Evolutionary conservation across 805 yeast genomes (phyloP).

Genomic region (Cyberlindnera meyerae): DNA sequence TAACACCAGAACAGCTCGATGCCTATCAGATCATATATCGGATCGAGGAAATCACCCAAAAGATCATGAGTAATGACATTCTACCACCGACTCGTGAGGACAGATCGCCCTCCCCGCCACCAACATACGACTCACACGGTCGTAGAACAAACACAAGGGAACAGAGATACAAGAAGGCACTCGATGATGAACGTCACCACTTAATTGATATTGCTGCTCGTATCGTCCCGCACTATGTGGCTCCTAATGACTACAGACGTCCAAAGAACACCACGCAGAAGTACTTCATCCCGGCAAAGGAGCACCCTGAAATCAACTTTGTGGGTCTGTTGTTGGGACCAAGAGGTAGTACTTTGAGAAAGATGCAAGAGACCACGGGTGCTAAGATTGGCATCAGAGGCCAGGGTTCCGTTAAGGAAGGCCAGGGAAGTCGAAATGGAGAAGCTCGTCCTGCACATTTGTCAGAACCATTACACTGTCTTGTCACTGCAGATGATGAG

Average conservation of each 20-base stretch:
- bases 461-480: constrained; percentile 84
- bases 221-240: constrained; percentile 66
- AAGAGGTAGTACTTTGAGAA: constrained; percentile 83
- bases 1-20: constrained; percentile 76
- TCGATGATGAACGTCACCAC: constrained; percentile 76
- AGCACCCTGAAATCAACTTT: constrained; percentile 88
- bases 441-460: constrained; percentile 40
- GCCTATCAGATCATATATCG: constrained; percentile 66
- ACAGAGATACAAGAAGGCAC: constrained; percentile 48
- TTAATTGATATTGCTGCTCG: constrained; percentile 73
- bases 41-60: constrained; percentile 71
- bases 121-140: constrained; percentile 79
- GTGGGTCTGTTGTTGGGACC: constrained; percentile 92
- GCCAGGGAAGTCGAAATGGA: constrained; percentile 44
- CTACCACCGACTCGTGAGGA: constrained; percentile 43
- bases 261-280: constrained; percentile 76
- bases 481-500: constrained; percentile 77
- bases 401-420: constrained; percentile 92
- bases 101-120: constrained; percentile 87
- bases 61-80: constrained; percentile 46
- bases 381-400: constrained; percentile 92
- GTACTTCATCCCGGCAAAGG: constrained; percentile 76
- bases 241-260: constrained; percentile 73
- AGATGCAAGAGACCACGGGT: constrained; percentile 78
- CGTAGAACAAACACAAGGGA: constrained; percentile 84